Evolutionary conservation across 2,329 filamentous ascomycete genomes (phyloP).

Genomic region (Lojkania enalia): DNA sequence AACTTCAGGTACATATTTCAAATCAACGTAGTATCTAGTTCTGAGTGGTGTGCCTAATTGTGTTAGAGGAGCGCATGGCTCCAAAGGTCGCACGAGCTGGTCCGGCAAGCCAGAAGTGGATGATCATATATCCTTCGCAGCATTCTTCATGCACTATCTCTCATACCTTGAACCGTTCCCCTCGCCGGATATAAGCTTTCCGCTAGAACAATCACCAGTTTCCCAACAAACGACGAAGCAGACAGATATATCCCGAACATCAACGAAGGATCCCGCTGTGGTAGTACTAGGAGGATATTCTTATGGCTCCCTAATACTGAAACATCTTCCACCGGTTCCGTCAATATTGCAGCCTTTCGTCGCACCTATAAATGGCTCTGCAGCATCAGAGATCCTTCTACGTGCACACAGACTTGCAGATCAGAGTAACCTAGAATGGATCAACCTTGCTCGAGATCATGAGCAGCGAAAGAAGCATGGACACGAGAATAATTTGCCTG

Average conservation of each 20-base stretch:
- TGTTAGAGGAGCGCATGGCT: constrained; percentile 72
- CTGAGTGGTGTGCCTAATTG: constrained; percentile 6
- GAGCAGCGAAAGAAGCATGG: constrained; percentile 34
- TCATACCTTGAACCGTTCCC: constrained; percentile 53
- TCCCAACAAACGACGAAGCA: constrained; percentile 3
- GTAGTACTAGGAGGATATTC: constrained; percentile 80
- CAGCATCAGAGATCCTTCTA: constrained; percentile 69
- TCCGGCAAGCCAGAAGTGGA: constrained; percentile 76
- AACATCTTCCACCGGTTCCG: constrained; percentile 65
- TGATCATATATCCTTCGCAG: constrained; percentile 83
- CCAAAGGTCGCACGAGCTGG: constrained; percentile 83
- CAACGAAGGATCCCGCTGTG: constrained; percentile 17
- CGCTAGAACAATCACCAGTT: constrained; percentile 19
- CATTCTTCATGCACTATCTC: constrained; percentile 72
- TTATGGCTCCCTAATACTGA: constrained; percentile 83
- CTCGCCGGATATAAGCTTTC: constrained; percentile 16
- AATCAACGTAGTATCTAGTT: neutral
- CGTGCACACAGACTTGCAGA: constrained; percentile 70
- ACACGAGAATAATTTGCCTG: constrained; percentile 26
- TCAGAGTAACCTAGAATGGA: constrained; percentile 59
- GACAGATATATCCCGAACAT: neutral
- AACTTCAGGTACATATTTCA: constrained; percentile 73
- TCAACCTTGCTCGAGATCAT: constrained; percentile 23
- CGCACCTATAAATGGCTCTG: constrained; percentile 56
- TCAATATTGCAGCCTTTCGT: constrained; percentile 64